Evolutionary conservation across 768 basidiomycete genomes (phyloP).

Genomic region (Chalciporus piperatus): DNA sequence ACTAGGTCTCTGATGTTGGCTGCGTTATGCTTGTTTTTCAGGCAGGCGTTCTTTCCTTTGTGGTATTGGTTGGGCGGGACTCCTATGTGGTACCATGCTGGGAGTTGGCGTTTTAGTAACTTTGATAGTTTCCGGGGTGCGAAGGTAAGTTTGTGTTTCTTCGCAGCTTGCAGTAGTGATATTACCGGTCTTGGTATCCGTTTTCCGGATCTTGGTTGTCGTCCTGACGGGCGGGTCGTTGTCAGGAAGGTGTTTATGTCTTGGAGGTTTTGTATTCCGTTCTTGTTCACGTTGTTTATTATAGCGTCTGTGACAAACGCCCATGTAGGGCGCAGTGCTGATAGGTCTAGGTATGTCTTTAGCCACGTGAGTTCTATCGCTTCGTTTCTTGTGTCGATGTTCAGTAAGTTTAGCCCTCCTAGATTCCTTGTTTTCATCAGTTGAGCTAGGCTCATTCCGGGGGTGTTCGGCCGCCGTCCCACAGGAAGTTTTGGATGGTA

Average conservation of each 20-base stretch:
- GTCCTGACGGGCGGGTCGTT: background rate
- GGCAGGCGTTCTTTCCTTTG: no score
- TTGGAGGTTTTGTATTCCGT: background rate
- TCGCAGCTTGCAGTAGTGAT: background rate
- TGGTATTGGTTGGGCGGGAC: no score
- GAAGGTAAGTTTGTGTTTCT: no score
- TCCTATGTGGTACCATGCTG: constrained; percentile 3
- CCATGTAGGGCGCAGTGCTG: background rate
- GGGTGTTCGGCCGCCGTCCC: no score
- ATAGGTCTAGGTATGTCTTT: no score
- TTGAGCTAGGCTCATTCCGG: no score
- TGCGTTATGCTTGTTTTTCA: background rate
- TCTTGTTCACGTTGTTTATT: background rate
- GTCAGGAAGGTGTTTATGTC: constrained; percentile 1
- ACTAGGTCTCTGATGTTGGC: background rate
- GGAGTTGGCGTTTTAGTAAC: background rate
- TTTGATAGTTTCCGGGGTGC: no score
- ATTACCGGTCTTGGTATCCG: background rate
- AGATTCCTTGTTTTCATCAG: no score
- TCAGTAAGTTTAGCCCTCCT: no score
- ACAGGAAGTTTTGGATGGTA: no score
- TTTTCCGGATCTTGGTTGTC: background rate
- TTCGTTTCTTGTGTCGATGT: no score
- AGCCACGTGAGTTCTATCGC: no score
- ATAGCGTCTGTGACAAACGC: background rate